Percentiles rank a stretch among this genome's conserved stretches.
Conservation (phyloP, 2,329 filamentous ascomycete genomes). For the Diaporthe eres region DNA sequence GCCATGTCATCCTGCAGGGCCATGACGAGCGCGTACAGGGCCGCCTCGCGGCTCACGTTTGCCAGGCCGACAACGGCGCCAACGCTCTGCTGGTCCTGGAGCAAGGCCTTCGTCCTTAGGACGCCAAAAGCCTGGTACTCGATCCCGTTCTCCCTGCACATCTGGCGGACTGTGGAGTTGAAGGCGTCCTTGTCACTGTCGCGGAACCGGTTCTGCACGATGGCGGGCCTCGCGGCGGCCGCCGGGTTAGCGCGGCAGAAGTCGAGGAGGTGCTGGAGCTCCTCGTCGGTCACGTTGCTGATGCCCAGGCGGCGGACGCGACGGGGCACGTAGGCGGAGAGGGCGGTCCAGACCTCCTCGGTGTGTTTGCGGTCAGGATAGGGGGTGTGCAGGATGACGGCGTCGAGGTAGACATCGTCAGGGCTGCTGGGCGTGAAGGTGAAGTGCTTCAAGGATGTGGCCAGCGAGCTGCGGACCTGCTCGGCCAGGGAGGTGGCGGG, state of each 20-base stretch:
- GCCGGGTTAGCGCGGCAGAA: conserved; percentile 56
- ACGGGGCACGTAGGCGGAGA: conserved; percentile 77
- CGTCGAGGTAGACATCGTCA: conserved; percentile 70
- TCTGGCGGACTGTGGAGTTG: conserved; percentile 71
- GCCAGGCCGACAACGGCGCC: conserved; percentile 59
- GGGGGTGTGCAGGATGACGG: conserved; percentile 81
- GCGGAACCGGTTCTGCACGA: conserved; percentile 84
- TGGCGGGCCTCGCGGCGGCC: conserved; percentile 57
- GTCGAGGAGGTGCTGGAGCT: conserved; percentile 67
- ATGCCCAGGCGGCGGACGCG: conserved; percentile 78
- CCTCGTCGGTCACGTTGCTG: conserved; percentile 76
- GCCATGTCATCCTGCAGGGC: conserved; percentile 52
- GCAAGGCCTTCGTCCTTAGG: conserved; percentile 59
- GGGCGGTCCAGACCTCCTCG: conserved; percentile 74
- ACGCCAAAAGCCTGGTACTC: conserved; percentile 70
- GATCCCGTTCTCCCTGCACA: conserved; percentile 58
- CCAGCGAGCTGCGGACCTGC: conserved; percentile 77
- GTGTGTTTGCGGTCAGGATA: conserved; percentile 62
- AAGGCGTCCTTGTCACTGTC: conserved; percentile 62
- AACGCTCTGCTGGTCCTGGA: conserved; percentile 61
- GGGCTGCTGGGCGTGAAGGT: conserved; percentile 52
- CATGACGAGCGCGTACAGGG: conserved; percentile 64
- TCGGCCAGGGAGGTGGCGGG: conserved; percentile 68
- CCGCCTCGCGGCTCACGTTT: conserved; percentile 55
- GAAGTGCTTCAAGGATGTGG: conserved; percentile 76